A percentile compares a stretch with the other conserved stretches of the same genome.
Evolutionary conservation across 257 asterid species (phyloP).

Genomic region (Linaria vulgaris): DNA sequence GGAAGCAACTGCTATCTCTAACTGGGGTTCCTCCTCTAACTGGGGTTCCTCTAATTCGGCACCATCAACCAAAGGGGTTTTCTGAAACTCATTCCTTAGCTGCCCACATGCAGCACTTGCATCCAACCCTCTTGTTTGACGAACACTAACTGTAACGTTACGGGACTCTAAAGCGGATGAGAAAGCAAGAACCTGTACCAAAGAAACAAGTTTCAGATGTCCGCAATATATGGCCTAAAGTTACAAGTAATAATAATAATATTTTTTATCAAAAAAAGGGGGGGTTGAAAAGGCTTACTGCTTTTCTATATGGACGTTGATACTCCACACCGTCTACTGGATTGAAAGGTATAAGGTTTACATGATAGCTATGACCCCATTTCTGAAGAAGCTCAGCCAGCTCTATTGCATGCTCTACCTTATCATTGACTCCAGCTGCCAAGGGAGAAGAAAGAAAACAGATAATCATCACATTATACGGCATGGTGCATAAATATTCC

Average conservation of each 20-base stretch:
- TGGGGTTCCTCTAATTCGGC: slow-evolving; percentile 13
- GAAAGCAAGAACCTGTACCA: slow-evolving; percentile 70
- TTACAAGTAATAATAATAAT: not conserved
- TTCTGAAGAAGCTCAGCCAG: slow-evolving; percentile 75
- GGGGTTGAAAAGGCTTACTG: slow-evolving; percentile 42
- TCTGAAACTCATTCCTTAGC: slow-evolving; percentile 87
- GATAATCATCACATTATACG: slow-evolving; percentile 5
- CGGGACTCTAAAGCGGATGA: slow-evolving; percentile 76
- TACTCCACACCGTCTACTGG: slow-evolving; percentile 80
- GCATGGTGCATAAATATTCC: slow-evolving; percentile 10
- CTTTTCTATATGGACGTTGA: slow-evolving; percentile 71
- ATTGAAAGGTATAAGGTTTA: slow-evolving; percentile 86
- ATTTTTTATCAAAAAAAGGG: slow-evolving; percentile 5
- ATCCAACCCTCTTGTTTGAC: slow-evolving; percentile 93
- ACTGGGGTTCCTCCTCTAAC: slow-evolving; percentile 31
- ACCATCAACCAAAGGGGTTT: slow-evolving; percentile 55
- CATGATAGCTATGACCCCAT: slow-evolving; percentile 92
- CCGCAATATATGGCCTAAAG: not conserved
- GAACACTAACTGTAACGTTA: slow-evolving; percentile 77
- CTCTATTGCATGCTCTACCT: slow-evolving; percentile 70
- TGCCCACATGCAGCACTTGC: slow-evolving; percentile 99
- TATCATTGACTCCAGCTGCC: slow-evolving; percentile 86
- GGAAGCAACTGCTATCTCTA: slow-evolving; percentile 54
- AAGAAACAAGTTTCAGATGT: slow-evolving; percentile 16
- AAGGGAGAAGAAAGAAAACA: slow-evolving; percentile 16